These are phyloP conservation scores for Misopates orontium DNA, from an alignment of 257 asterid species.

Conservation along the genomic window DNA sequence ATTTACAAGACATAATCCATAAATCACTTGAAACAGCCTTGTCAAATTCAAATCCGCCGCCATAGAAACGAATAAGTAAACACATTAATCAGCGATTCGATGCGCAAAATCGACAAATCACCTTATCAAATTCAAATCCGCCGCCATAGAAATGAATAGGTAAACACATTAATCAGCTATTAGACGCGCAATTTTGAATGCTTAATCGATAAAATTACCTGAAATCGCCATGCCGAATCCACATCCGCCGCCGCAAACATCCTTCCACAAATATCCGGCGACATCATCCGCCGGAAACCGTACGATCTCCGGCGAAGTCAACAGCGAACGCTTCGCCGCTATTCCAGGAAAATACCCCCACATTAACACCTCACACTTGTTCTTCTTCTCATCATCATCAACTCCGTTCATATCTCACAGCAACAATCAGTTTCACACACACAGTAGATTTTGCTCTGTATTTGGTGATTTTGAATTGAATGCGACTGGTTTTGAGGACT, in stretches of 20 bases:
- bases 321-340: slow-evolving; percentile 42
- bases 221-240: slow-evolving; percentile 78
- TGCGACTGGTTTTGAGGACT: not conserved
- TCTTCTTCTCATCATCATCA: slow-evolving; percentile 16
- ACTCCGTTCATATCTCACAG: slow-evolving; percentile 40
- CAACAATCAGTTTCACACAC: not conserved
- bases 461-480: not conserved
- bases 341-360: slow-evolving; percentile 79
- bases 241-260: slow-evolving; percentile 76
- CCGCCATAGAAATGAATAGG: too few species aligned
- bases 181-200: not conserved
- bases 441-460: not conserved
- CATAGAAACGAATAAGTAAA: too few species aligned
- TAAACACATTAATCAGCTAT: not conserved
- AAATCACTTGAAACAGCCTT: slow-evolving; percentile 59
- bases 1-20: too few species aligned
- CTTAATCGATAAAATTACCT: too few species aligned
- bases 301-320: slow-evolving; percentile 48
- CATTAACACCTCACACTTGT: slow-evolving; percentile 54
- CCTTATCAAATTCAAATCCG: too few species aligned
- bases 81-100: not conserved
- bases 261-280: slow-evolving; percentile 63
- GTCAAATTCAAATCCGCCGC: slow-evolving; percentile 85
- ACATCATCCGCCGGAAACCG: slow-evolving; percentile 40
- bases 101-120: not conserved